A percentile compares a stretch with the other conserved stretches of the same genome.
Conservation (phyloP, 2,329 filamentous ascomycete genomes). For the Aspergillus oerlinghausenensis region DNA sequence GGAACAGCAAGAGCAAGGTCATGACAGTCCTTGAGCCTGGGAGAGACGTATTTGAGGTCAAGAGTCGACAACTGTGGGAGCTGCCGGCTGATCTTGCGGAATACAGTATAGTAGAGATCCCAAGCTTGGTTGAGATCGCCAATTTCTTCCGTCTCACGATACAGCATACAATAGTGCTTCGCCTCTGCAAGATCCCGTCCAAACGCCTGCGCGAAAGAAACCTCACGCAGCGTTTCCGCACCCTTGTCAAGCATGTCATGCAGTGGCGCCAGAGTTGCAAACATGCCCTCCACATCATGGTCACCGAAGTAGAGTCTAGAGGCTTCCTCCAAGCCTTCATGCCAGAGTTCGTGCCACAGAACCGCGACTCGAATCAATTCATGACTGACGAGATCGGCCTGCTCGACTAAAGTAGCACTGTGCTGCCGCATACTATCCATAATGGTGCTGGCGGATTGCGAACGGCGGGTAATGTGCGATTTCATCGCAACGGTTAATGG, state of each 20-base stretch:
- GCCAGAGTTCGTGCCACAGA: slow-evolving; percentile 98
- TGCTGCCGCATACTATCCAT: slow-evolving; percentile 99
- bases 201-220: slow-evolving; percentile 96
- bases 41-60: slow-evolving; percentile 94
- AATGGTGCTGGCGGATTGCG: slow-evolving; percentile 82
- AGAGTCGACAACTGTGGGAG: slow-evolving; percentile 87
- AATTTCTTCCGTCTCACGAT: slow-evolving; percentile 80
- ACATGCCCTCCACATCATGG: slow-evolving; percentile 97
- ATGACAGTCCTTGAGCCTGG: slow-evolving; percentile 78
- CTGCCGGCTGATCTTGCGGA: slow-evolving; percentile 90
- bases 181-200: slow-evolving; percentile 92
- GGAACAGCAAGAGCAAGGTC: slow-evolving; percentile 93
- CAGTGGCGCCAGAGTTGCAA: slow-evolving; percentile 79
- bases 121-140: slow-evolving; percentile 96
- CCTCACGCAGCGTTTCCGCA: slow-evolving; percentile 88
- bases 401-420: slow-evolving; percentile 85
- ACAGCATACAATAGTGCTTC: slow-evolving; percentile 91
- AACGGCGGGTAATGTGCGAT: slow-evolving; percentile 78
- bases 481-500: slow-evolving; percentile 98
- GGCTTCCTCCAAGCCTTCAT: slow-evolving; percentile 94
- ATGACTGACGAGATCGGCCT: slow-evolving; percentile 90
- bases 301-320: slow-evolving; percentile 96
- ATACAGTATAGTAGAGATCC: slow-evolving; percentile 99
- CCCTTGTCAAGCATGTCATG: slow-evolving; percentile 89
- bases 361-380: slow-evolving; percentile 97